Evolutionary conservation across 192 early-diverging fungal genomes (phyloP).

Genomic region (Coemansia sp.): DNA sequence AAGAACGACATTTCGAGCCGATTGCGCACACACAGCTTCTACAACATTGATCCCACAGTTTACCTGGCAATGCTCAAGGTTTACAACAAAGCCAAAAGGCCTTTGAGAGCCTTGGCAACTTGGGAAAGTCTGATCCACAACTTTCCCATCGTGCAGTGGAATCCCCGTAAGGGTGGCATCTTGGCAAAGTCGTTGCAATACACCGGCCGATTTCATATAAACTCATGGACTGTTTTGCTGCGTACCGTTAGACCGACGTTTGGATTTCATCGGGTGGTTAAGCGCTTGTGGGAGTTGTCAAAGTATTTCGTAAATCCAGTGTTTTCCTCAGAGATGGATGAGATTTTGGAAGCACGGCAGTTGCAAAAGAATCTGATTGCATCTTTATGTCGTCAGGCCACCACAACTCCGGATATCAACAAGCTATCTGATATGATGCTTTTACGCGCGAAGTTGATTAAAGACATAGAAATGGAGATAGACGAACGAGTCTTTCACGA

Average conservation of each 20-base stretch:
- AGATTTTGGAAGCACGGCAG: neutral
- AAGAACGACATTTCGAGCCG: constrained; percentile 10
- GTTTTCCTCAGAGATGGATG: constrained; percentile 9
- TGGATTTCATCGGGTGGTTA: constrained; percentile 14
- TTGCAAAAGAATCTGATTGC: neutral
- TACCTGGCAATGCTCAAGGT: constrained; percentile 54
- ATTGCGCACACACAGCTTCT: constrained; percentile 38
- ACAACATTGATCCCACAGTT: constrained; percentile 46
- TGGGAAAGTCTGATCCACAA: constrained; percentile 47
- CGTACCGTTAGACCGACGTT: constrained; percentile 31
- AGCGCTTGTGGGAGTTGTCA: neutral
- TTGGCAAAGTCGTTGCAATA: constrained; percentile 34
- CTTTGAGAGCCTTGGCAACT: constrained; percentile 43
- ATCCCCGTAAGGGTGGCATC: constrained; percentile 39
- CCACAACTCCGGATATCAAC: neutral
- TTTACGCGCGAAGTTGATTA: constrained; percentile 12
- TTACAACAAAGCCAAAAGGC: constrained; percentile 22
- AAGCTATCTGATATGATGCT: neutral
- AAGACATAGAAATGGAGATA: constrained; percentile 30
- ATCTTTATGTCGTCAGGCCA: neutral
- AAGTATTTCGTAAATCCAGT: constrained; percentile 19
- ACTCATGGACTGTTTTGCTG: constrained; percentile 38
- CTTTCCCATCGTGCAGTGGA: constrained; percentile 51
- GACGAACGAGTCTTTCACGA: constrained; percentile 17
- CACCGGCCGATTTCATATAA: constrained; percentile 40